Evolutionary conservation across 208 protist genomes (phyloP).

Genomic region (Leishmania braziliensis): DNA sequence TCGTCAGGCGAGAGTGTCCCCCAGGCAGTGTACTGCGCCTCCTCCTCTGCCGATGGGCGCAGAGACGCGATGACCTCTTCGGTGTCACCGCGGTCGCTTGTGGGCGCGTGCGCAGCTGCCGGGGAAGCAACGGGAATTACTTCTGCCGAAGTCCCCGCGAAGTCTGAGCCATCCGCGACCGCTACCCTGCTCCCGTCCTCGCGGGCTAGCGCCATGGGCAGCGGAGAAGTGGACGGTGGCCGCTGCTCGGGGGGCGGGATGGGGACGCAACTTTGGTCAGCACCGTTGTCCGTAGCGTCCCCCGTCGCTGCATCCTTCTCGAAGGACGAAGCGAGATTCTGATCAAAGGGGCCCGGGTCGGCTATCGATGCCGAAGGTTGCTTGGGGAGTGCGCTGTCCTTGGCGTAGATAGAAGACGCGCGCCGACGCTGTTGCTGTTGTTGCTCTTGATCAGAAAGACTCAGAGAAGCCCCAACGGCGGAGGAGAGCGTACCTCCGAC

Average conservation of each 20-base stretch:
- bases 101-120: not conserved
- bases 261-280: not conserved
- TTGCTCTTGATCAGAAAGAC: not conserved
- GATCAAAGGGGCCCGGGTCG: constrained; percentile 3
- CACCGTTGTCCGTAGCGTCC: not conserved
- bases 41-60: constrained; percentile 62
- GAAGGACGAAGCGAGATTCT: not conserved
- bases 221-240: constrained; percentile 8
- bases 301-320: not conserved
- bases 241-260: constrained; percentile 11
- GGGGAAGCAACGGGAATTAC: not conserved
- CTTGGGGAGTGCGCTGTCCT: constrained; percentile 15
- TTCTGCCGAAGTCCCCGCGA: not conserved
- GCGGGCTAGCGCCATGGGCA: not conserved
- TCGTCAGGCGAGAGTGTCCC: constrained; percentile 63
- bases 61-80: constrained; percentile 47
- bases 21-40: constrained; percentile 79
- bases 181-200: not conserved
- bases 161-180: not conserved
- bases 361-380: constrained; percentile 19
- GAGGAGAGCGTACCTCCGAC: not conserved
- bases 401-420: constrained; percentile 21
- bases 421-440: not conserved
- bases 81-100: constrained; percentile 7
- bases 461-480: not conserved